Evolutionary conservation across 208 protist species (phyloP), one percentile per base, ranked within the genome.

Genomic region (Leishmania aethiopica): DNA sequence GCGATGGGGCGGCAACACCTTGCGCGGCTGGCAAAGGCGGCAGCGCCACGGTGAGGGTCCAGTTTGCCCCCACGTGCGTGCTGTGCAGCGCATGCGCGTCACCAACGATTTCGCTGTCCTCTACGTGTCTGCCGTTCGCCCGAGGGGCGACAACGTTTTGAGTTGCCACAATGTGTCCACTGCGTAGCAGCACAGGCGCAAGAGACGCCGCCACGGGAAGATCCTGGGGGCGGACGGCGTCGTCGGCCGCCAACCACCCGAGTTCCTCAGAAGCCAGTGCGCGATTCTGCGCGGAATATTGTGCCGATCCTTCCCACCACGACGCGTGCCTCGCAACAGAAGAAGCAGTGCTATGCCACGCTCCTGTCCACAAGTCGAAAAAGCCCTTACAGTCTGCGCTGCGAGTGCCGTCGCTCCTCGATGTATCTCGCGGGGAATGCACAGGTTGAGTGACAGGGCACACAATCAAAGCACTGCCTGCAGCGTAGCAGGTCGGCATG

Each of bases 341-440:
- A 28, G 51, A 77, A 25, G 5, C 66, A 28, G 74, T 25, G 6
- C 19, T 10, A 32, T 84, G 45, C 60, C 81, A 82, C 53, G 47
- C 78, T 3, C 89, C 89, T 8, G 85, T 86, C 89, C 90, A 91
- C 28, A 87, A 76, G 77, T 91, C 75, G 71, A 86, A 90, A 22
- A 84, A 75, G 32, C 75, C 84, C 51, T 64, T 78, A 47, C 32
- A 60, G 5, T 22, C 11, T 17, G 42, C 11, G 17, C 57, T 5
- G 40, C 47, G 10, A 42, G 42, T 35, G 42, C 22, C 3, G 10
- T 77, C 7, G 32, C 51, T 62, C 51, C 35, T 40, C 73, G 32
- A 28, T n/a, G 6, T 13, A n/a, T 17, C 6, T 45, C 22, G 45
- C 15, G n/a, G 47, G 40, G 70, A 1, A 28, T 32, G 32, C 55